These are phyloP conservation scores for Blastomyces emzantsi DNA, from an alignment of 2,329 filamentous ascomycete genomes.

Conservation along the genomic window DNA sequence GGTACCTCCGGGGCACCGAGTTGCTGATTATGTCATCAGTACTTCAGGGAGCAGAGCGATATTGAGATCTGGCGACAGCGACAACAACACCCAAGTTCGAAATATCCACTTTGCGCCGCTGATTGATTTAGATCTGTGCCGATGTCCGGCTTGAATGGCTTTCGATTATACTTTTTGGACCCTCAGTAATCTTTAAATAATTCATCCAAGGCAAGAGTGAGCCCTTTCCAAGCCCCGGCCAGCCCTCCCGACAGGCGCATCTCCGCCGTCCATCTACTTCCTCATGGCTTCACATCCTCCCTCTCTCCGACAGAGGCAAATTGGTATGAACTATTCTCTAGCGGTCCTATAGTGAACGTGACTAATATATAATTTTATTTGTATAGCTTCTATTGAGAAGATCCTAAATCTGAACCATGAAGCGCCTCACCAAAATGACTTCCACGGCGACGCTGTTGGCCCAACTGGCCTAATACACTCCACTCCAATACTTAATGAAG, in stretches of 20 bases:
- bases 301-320: conserved; percentile 62
- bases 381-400: conserved; percentile 77
- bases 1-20: not conserved
- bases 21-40: conserved; percentile 4
- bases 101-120: not conserved
- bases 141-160: not conserved
- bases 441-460: conserved; percentile 52
- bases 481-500: conserved; percentile 72
- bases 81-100: not conserved
- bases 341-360: not conserved
- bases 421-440: conserved; percentile 40
- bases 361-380: not conserved
- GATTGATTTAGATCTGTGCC: not conserved
- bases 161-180: not conserved
- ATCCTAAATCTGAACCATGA: conserved; percentile 90
- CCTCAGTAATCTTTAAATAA: not conserved
- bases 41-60: not conserved
- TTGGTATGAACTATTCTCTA: conserved; percentile 44
- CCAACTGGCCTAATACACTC: conserved; percentile 56
- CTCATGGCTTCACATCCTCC: conserved; percentile 48
- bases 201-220: not conserved
- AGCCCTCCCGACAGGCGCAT: not conserved
- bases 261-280: conserved; percentile 8
- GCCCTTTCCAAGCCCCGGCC: not conserved
- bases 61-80: conserved; percentile 9